Evolutionary conservation across 2,329 filamentous ascomycete species (phyloP).

Genomic region (Zelopaecilomyces penicillatus): DNA sequence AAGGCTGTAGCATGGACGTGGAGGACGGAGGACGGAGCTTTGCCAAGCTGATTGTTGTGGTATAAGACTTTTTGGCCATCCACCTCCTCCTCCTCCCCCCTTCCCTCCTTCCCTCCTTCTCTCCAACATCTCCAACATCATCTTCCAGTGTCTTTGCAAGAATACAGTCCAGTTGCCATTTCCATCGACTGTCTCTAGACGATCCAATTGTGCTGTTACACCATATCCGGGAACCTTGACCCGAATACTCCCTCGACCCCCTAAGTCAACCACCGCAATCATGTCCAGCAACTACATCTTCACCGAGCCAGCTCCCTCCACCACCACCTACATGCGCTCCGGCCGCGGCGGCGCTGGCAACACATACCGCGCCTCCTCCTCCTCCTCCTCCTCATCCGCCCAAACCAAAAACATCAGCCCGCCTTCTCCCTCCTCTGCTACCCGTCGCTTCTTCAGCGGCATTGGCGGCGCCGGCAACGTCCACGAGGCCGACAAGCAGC

Average conservation of each 20-base stretch:
- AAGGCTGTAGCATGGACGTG: too few relatives aligned
- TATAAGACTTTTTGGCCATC: too few relatives aligned
- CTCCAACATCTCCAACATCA: too few relatives aligned
- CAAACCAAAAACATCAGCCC: conserved; percentile 31
- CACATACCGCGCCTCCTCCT: conserved; percentile 39
- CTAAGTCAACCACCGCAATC: conserved; percentile 6
- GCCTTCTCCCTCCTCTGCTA: conserved; percentile 24
- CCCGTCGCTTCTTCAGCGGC: conserved; percentile 53
- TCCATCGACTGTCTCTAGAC: too few relatives aligned
- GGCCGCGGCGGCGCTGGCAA: conserved; percentile 51
- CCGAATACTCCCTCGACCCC: not conserved
- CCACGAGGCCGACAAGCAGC: conserved; percentile 35
- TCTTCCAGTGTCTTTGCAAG: too few relatives aligned
- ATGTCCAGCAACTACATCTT: conserved; percentile 24
- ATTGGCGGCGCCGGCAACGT: conserved; percentile 60
- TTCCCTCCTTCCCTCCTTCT: too few relatives aligned
- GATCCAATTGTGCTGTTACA: too few relatives aligned
- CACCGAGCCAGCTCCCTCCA: conserved; percentile 24
- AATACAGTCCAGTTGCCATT: too few relatives aligned
- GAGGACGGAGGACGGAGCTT: too few relatives aligned
- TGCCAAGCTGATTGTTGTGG: too few relatives aligned
- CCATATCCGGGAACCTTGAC: too few relatives aligned
- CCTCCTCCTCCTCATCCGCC: conserved; percentile 41
- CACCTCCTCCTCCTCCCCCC: too few relatives aligned
- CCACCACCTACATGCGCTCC: conserved; percentile 34